Evolutionary conservation across 2,329 filamentous ascomycete genomes (phyloP).

Genomic region (Aspergillus ochraceoroseus): DNA sequence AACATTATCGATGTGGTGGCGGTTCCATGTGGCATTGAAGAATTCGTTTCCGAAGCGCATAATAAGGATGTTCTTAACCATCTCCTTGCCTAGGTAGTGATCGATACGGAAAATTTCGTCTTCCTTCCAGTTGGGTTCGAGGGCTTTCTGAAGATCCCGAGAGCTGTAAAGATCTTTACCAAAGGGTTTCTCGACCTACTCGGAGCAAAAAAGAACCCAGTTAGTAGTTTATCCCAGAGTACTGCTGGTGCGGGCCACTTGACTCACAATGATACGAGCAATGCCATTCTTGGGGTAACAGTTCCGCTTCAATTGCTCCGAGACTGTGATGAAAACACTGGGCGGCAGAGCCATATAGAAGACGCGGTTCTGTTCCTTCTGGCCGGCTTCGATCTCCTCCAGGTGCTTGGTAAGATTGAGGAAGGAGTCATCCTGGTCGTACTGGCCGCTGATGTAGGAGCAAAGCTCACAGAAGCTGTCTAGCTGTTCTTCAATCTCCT

Average conservation of each 20-base stretch:
- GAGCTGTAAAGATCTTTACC: slow-evolving; percentile 95
- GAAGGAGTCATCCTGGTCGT: slow-evolving; percentile 96
- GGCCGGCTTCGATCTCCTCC: slow-evolving; percentile 74
- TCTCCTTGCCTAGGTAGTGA: slow-evolving; percentile 99
- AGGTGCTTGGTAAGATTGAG: slow-evolving; percentile 78
- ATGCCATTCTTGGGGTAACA: slow-evolving; percentile 91
- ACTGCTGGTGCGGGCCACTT: not conserved
- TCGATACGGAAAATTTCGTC: slow-evolving; percentile 99
- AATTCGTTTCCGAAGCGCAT: slow-evolving; percentile 98
- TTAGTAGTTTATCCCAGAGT: slow-evolving; percentile 18
- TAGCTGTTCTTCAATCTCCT: slow-evolving; percentile 93
- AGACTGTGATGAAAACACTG: slow-evolving; percentile 96
- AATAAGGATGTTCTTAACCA: slow-evolving; percentile 99
- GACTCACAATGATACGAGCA: slow-evolving; percentile 82
- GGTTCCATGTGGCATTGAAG: slow-evolving; percentile 97
- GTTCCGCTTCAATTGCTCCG: slow-evolving; percentile 93
- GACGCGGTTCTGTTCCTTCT: slow-evolving; percentile 79
- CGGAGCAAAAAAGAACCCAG: slow-evolving; percentile 8
- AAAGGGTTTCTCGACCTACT: slow-evolving; percentile 95
- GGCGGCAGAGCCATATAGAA: slow-evolving; percentile 99
- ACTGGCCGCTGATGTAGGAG: slow-evolving; percentile 94
- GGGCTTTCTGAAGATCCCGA: slow-evolving; percentile 85
- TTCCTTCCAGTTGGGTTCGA: slow-evolving; percentile 97
- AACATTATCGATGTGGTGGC: slow-evolving; percentile 98
- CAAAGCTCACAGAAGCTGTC: slow-evolving; percentile 83